A percentile compares a stretch with the other conserved stretches of the same genome.
Evolutionary conservation across 2,329 filamentous ascomycete genomes (phyloP).

Genomic region (Trichoderma sp.): DNA sequence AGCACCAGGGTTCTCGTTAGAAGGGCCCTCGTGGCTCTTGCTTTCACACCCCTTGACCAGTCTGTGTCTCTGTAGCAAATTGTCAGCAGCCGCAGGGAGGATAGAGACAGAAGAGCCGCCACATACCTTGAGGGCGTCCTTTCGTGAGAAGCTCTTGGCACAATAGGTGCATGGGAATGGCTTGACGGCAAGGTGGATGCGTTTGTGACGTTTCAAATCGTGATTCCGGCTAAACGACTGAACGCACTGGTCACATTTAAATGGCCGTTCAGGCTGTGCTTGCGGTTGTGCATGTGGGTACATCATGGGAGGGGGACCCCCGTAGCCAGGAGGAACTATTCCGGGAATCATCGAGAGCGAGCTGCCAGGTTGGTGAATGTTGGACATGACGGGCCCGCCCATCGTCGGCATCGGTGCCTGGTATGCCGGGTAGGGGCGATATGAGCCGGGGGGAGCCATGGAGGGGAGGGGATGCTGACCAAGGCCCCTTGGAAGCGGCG

Average conservation of each 20-base stretch:
- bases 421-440: conserved; percentile 42
- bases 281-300: conserved; percentile 54
- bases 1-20: conserved; percentile 25
- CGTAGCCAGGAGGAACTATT: conserved; percentile 55
- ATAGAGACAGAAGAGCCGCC: background rate
- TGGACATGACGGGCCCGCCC: conserved; percentile 69
- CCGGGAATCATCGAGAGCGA: conserved; percentile 68
- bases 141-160: conserved; percentile 94
- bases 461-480: conserved; percentile 28
- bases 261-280: conserved; percentile 72
- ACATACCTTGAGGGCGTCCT: conserved; percentile 92
- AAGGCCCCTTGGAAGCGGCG: conserved; percentile 39
- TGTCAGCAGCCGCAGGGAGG: conserved; percentile 17
- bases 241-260: conserved; percentile 88
- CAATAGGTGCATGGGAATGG: conserved; percentile 89
- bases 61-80: conserved; percentile 50
- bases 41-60: conserved; percentile 61
- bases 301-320: conserved; percentile 52
- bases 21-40: conserved; percentile 29
- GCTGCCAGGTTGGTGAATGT: conserved; percentile 68
- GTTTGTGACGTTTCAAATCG: conserved; percentile 91
- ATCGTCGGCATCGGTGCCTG: conserved; percentile 56
- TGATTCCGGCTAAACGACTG: conserved; percentile 97
- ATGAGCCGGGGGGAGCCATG: conserved; percentile 51
- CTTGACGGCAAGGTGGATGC: conserved; percentile 92